Conservation (phyloP, 169 alveolate genomes). For the Plasmodium coatneyi region DNA sequence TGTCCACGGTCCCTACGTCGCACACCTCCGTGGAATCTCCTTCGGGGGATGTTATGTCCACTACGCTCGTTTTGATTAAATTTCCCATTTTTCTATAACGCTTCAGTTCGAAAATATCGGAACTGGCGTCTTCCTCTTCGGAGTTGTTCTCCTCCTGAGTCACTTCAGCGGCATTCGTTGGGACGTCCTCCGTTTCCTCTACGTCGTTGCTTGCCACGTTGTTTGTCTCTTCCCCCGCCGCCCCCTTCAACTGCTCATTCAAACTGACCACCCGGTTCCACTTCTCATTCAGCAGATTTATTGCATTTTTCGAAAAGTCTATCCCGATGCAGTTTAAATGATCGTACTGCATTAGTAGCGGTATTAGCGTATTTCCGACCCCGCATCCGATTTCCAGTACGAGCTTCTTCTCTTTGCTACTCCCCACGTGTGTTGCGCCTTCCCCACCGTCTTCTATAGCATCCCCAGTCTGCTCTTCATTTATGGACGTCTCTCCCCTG, state of each 20-base stretch:
- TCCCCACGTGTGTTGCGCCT: neutral
- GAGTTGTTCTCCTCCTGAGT: neutral
- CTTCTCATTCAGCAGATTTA: conserved; percentile 84
- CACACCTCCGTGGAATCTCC: conserved; percentile 29
- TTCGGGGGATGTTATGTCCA: conserved; percentile 57
- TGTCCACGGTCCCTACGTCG: conserved; percentile 83
- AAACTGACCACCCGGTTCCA: conserved; percentile 54
- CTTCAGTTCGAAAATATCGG: conserved; percentile 19
- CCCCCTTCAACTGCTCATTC: conserved; percentile 24
- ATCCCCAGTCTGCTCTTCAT: conserved; percentile 26
- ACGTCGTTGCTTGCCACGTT: neutral
- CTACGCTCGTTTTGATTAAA: conserved; percentile 74
- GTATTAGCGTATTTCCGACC: conserved; percentile 94
- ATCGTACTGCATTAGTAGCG: conserved; percentile 84
- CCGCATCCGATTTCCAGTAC: conserved; percentile 95
- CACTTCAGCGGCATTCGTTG: neutral
- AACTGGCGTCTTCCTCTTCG: neutral
- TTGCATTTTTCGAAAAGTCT: conserved; percentile 93
- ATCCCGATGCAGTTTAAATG: conserved; percentile 88
- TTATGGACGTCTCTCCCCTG: conserved; percentile 50
- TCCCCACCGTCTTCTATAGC: conserved; percentile 31
- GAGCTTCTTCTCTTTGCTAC: neutral
- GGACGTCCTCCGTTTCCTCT: neutral
- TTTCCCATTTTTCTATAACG: conserved; percentile 59
- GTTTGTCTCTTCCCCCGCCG: conserved; percentile 61